phyloP scores from a whole-genome alignment of 208 protist species.

The Trypanosomatidae sp. region DNA sequence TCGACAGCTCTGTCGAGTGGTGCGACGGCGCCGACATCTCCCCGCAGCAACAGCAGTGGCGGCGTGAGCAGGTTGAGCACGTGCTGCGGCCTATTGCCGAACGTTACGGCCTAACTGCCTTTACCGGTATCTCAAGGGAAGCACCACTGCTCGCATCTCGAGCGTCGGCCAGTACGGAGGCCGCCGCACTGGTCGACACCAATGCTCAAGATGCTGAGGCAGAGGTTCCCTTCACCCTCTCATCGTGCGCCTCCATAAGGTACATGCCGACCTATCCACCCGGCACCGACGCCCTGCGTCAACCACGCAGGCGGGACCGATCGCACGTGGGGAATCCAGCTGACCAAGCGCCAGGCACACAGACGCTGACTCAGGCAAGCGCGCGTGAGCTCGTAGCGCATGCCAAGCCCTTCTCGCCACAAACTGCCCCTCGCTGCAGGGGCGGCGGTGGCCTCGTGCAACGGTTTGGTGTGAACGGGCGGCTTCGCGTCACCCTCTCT shows the following conservation, averaged over 20 bases:
- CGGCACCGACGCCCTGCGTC: constrained; percentile 47
- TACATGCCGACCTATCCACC: constrained; percentile 60
- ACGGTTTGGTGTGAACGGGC: constrained; percentile 7
- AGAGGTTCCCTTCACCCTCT: constrained; percentile 32
- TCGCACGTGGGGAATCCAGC: too few relatives aligned
- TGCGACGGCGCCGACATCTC: constrained; percentile 4
- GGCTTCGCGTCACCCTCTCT: constrained; percentile 13
- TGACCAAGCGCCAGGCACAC: not conserved
- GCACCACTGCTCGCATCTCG: not conserved
- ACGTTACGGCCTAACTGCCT: constrained; percentile 5
- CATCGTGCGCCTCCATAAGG: constrained; percentile 34
- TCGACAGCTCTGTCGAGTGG: constrained; percentile 13
- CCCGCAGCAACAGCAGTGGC: constrained; percentile 10
- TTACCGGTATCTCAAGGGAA: not conserved
- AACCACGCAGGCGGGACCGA: constrained; percentile 9
- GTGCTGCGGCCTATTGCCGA: constrained; percentile 10
- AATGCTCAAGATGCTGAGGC: not conserved
- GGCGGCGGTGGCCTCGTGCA: constrained; percentile 7
- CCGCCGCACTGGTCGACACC: not conserved
- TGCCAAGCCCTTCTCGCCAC: not conserved
- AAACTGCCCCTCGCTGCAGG: not conserved
- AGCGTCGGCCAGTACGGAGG: not conserved
- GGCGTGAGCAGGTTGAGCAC: constrained; percentile 10
- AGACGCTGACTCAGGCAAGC: not conserved
- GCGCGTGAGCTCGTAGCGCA: not conserved